Base-by-base conservation (phyloP, 2,329 filamentous ascomycete species). In the Pseudocercospora eumusae region DNA sequence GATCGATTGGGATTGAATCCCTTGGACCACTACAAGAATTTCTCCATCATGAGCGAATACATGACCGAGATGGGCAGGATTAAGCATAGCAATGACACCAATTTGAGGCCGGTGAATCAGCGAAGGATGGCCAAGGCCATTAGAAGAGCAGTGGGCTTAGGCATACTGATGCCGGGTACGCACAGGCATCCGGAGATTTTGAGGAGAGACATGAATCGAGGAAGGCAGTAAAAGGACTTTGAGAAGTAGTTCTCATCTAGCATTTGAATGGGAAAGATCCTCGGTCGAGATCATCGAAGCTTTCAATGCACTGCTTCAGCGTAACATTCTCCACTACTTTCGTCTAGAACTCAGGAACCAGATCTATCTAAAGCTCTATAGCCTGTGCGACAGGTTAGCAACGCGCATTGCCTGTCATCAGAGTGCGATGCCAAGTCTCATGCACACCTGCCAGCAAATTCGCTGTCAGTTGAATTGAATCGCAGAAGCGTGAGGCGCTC, bases 91-190 rank as follows among this genome's bases (percentile, higher is more conserved):
- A 83, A 76, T 5, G 81, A 88, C 23, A 98, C 93, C 0, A 92
- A 91, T 13, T 81, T 99, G 64, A 85, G 91, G 61, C 90, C 90
- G 2, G 89, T 91, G 68, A 98, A 98, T 81, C 95, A 99, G 81
- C 85, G 95, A 69, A 92, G 89, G 79, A 87, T 99, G 74, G 90
- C 93, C 65, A 97, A 96, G 82, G 93, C 96, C 57, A 90, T 99
- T 71, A 83, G 95, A 68, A 85, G 95, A 70, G 89, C 91, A 20
- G 88, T 98, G 71, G 95, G 93, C 1, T 84, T 97, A 73, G 95
- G 95, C 15, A 61, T 72, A 5, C 81, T 98, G 64, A 92, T 98
- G 84, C 95, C 95, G 23, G 96, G 88, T 75, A 89, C 96, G 59
- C 91, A 99, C 80, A 82, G 83, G 68, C 95, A 99, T 79, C 95